A percentile compares a stretch with the other conserved stretches of the same genome.
These are phyloP conservation scores for Aspergillus sclerotioniger DNA, from an alignment of 495 filamentous ascomycete species.

Conservation along the genomic window DNA sequence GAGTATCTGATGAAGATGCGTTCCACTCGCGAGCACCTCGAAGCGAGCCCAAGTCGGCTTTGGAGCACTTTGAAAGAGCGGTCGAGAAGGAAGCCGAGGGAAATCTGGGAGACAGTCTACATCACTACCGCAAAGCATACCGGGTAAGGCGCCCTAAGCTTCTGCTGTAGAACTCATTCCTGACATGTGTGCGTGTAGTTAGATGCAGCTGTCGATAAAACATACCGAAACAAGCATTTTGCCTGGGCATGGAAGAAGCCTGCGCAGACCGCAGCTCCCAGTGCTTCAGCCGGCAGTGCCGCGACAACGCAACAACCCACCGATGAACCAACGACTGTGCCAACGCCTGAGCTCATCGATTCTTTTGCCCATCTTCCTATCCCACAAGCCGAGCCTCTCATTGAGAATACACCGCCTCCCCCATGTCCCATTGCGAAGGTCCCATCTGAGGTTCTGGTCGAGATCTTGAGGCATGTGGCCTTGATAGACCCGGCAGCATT, in stretches of 20 bases:
- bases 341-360: slow-evolving; percentile 68
- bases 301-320: slow-evolving; percentile 51
- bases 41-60: slow-evolving; percentile 67
- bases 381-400: slow-evolving; percentile 49
- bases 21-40: slow-evolving; percentile 24
- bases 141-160: slow-evolving; percentile 50
- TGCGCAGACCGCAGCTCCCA: slow-evolving; percentile 51
- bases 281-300: slow-evolving; percentile 50
- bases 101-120: slow-evolving; percentile 83
- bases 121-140: slow-evolving; percentile 87
- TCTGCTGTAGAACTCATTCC: neutral
- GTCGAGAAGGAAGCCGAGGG: slow-evolving; percentile 85
- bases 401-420: slow-evolving; percentile 64
- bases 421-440: slow-evolving; percentile 76
- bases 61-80: slow-evolving; percentile 91
- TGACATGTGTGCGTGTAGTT: slow-evolving; percentile 48
- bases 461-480: slow-evolving; percentile 69
- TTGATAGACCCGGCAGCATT: slow-evolving; percentile 76
- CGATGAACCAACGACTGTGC: slow-evolving; percentile 39
- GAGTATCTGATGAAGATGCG: slow-evolving; percentile 31
- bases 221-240: slow-evolving; percentile 89
- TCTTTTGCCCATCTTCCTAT: slow-evolving; percentile 71
- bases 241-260: slow-evolving; percentile 56
- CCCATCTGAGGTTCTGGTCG: slow-evolving; percentile 78
- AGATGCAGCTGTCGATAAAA: slow-evolving; percentile 77